phyloP scores from a whole-genome alignment of 2,329 filamentous ascomycete genomes.

The Apiospora malaysiana region DNA sequence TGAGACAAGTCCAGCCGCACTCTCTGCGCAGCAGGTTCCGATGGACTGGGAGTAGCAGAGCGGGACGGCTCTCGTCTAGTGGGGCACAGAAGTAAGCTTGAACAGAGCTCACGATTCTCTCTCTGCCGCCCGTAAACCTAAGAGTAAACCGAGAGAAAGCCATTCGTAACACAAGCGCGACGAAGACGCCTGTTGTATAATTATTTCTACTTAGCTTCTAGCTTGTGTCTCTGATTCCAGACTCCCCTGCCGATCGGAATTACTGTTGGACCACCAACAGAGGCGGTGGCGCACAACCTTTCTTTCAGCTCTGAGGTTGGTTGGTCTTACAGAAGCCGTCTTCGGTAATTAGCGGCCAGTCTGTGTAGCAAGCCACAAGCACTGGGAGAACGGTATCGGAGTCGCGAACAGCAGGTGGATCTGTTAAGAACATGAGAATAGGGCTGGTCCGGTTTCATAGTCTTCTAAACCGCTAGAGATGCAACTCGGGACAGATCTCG shows the following conservation, averaged over 20 bases:
- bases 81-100: too few species aligned
- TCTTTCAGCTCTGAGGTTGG: neutral
- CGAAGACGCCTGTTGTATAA: too few species aligned
- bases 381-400: neutral
- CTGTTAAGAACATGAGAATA: neutral
- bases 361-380: neutral
- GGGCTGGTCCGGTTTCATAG: neutral
- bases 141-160: too few species aligned
- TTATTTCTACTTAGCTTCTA: neutral
- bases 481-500: too few species aligned
- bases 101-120: too few species aligned
- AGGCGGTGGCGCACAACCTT: neutral
- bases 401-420: neutral
- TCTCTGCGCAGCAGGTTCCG: too few species aligned
- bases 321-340: neutral
- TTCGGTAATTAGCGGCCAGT: neutral
- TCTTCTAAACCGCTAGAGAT: neutral
- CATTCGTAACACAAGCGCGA: too few species aligned
- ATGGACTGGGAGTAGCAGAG: too few species aligned
- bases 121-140: too few species aligned
- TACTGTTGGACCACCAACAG: neutral
- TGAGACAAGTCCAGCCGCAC: too few species aligned
- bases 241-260: neutral
- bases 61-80: too few species aligned
- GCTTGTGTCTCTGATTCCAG: neutral